Conservation (phyloP, 1,284 basidiomycete species). For the Heterobasidion annosum region DNA sequence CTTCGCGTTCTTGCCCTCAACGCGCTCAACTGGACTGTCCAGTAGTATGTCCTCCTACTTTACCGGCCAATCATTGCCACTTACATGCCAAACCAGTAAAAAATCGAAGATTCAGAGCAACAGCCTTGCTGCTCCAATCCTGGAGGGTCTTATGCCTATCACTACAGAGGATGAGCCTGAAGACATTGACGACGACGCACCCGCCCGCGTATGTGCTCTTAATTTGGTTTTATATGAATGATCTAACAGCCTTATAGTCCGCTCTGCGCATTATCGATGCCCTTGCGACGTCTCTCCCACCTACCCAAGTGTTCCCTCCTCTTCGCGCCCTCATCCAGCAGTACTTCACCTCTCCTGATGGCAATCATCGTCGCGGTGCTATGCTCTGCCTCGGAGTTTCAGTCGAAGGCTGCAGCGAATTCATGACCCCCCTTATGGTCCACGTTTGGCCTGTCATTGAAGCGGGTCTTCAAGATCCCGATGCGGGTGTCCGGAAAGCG, state of each 20-base stretch:
- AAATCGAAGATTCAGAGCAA: conserved; percentile 92
- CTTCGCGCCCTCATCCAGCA: conserved; percentile 76
- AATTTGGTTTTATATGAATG: conserved; percentile 1
- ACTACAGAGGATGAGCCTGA: conserved; percentile 85
- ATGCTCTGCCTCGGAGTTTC: conserved; percentile 95
- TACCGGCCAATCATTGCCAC: background rate
- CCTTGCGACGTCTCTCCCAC: conserved; percentile 90
- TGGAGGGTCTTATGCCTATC: conserved; percentile 91
- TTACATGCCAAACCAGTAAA: conserved; percentile 49
- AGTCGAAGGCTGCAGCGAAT: conserved; percentile 98
- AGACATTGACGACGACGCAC: conserved; percentile 87
- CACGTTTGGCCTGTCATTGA: conserved; percentile 96
- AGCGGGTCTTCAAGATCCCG: conserved; percentile 77
- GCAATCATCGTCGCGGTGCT: conserved; percentile 80
- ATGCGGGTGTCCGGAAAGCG: conserved; percentile 87
- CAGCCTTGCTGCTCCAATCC: conserved; percentile 79
- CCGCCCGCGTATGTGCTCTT: conserved; percentile 65
- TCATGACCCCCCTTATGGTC: conserved; percentile 89
- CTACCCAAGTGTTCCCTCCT: conserved; percentile 93
- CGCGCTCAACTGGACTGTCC: conserved; percentile 92
- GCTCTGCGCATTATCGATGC: conserved; percentile 94
- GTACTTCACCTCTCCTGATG: conserved; percentile 79
- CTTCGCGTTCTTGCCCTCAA: conserved; percentile 91
- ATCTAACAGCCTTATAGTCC: conserved; percentile 36
- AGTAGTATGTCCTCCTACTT: conserved; percentile 51